These are phyloP conservation scores for Boletus tomentosulus DNA, from an alignment of 768 basidiomycete genomes.

Conservation along the genomic window DNA sequence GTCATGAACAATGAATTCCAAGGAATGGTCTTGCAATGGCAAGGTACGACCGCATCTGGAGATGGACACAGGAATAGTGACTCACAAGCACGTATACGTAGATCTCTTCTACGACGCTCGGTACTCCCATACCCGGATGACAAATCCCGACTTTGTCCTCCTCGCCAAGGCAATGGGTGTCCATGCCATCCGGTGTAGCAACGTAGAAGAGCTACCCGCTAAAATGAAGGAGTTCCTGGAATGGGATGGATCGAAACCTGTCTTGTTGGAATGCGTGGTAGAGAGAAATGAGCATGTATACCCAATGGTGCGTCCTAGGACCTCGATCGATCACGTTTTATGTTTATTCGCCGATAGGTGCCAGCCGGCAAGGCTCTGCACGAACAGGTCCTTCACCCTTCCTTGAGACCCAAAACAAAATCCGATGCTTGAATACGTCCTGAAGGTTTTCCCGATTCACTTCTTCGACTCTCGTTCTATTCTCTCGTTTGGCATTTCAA, in stretches of 20 bases:
- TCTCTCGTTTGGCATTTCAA: constrained; percentile 5
- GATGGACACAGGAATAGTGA: not conserved
- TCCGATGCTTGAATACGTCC: constrained; percentile 17
- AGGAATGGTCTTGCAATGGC: constrained; percentile 99
- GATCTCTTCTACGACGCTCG: constrained; percentile 96
- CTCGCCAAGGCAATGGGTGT: constrained; percentile 90
- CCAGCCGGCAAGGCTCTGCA: constrained; percentile 93
- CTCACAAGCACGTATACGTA: constrained; percentile 19
- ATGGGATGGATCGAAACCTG: constrained; percentile 81
- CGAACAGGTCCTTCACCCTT: constrained; percentile 81
- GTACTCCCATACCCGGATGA: constrained; percentile 97
- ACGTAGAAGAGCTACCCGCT: constrained; percentile 70
- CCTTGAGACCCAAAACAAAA: constrained; percentile 32
- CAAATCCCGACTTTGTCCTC: constrained; percentile 90
- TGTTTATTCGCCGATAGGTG: constrained; percentile 42
- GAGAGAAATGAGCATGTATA: constrained; percentile 84
- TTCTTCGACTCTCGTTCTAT: not conserved
- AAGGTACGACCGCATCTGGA: constrained; percentile 51
- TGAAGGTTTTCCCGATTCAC: not conserved
- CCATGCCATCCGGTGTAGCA: constrained; percentile 78
- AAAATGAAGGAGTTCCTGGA: constrained; percentile 99
- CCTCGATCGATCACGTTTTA: not conserved
- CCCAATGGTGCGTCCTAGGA: constrained; percentile 63
- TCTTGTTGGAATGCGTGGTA: constrained; percentile 88
- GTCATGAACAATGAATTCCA: constrained; percentile 96